phyloP scores from a whole-genome alignment of 2,329 filamentous ascomycete species.

The Colletotrichum musicola region DNA sequence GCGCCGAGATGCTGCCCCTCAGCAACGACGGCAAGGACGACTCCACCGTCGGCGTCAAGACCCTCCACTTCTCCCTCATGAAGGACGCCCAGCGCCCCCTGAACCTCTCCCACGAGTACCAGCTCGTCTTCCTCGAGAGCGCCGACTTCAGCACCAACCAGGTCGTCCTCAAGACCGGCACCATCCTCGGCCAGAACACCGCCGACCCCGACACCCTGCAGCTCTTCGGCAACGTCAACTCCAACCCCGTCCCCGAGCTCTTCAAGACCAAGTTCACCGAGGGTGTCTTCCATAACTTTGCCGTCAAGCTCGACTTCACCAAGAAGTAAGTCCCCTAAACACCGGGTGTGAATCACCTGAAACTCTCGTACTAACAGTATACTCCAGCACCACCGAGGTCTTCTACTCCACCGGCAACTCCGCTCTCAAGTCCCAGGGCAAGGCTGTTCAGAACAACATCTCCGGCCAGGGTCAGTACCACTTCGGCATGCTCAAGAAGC shows the following conservation, averaged over 20 bases:
- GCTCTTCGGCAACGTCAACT: constrained; percentile 62
- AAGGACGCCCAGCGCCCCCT: constrained; percentile 64
- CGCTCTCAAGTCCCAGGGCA: constrained; percentile 61
- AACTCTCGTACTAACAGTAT: not conserved
- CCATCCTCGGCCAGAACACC: constrained; percentile 57
- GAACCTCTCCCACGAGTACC: constrained; percentile 73
- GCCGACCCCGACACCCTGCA: constrained; percentile 57
- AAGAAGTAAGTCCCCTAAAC: constrained; percentile 58
- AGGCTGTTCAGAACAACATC: constrained; percentile 62
- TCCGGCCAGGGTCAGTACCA: constrained; percentile 72
- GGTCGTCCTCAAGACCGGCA: constrained; percentile 67
- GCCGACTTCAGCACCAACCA: constrained; percentile 63
- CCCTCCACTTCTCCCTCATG: constrained; percentile 71
- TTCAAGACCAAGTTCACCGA: constrained; percentile 65
- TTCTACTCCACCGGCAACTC: constrained; percentile 65
- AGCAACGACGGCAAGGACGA: constrained; percentile 63
- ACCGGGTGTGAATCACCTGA: not conserved
- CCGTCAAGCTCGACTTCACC: constrained; percentile 67
- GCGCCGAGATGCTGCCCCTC: constrained; percentile 67
- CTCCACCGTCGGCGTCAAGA: constrained; percentile 68
- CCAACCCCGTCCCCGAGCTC: constrained; percentile 59
- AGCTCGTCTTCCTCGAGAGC: constrained; percentile 65
- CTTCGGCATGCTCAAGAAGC: constrained; percentile 73
- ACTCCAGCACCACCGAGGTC: constrained; percentile 64
- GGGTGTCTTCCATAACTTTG: constrained; percentile 72